Conservation (phyloP, 1,284 basidiomycete genomes). For the Cystobasidium sp. region DNA sequence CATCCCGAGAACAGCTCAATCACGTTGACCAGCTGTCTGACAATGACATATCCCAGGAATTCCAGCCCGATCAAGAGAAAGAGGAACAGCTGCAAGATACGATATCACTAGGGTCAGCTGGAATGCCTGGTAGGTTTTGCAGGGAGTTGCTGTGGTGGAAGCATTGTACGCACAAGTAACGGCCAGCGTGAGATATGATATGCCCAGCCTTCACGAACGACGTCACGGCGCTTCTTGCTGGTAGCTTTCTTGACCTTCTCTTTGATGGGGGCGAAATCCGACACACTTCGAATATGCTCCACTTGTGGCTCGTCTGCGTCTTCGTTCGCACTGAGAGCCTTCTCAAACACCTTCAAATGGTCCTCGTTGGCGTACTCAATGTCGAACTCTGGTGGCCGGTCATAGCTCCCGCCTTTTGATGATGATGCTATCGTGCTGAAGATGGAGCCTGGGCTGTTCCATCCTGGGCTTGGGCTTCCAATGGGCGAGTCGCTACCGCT, state of each 20-base stretch:
- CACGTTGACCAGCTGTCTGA: conserved; percentile 88
- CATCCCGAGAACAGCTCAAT: conserved; percentile 89
- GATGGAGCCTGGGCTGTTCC: conserved; percentile 17
- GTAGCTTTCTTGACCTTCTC: conserved; percentile 72
- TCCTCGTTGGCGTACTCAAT: conserved; percentile 48
- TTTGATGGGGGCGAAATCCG: conserved; percentile 91
- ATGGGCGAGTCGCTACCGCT: conserved; percentile 17
- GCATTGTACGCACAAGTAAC: conserved; percentile 68
- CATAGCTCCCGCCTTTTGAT: conserved; percentile 15
- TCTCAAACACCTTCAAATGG: conserved; percentile 48
- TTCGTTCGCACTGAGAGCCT: conserved; percentile 27
- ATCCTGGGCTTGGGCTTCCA: neutral
- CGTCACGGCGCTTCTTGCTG: conserved; percentile 61
- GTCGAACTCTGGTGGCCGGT: conserved; percentile 44
- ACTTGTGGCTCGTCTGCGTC: conserved; percentile 56
- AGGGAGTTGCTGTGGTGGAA: neutral
- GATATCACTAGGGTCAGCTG: neutral
- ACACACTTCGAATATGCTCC: conserved; percentile 81
- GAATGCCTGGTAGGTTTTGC: neutral
- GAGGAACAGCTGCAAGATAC: conserved; percentile 67
- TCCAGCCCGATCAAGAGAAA: conserved; percentile 82
- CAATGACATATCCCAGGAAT: conserved; percentile 80
- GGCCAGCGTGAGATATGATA: conserved; percentile 87
- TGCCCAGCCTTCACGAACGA: conserved; percentile 68
- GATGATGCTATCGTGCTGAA: conserved; percentile 6